A percentile compares a stretch with the other conserved stretches of the same genome.
phyloP scores from a whole-genome alignment of 2,329 filamentous ascomycete genomes.

The Daldinia sp. region DNA sequence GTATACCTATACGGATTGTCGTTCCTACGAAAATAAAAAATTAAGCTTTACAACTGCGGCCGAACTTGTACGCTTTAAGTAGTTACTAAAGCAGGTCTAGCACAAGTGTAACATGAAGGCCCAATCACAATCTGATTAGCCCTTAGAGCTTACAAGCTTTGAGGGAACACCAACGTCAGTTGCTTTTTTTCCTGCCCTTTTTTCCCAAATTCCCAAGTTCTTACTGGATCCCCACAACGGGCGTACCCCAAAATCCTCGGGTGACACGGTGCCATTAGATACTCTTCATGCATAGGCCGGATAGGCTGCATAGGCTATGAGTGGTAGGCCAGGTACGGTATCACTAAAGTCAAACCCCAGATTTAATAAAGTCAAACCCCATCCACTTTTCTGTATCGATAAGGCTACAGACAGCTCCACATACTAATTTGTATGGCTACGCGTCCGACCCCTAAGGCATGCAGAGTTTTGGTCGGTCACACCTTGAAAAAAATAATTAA shows the following conservation, averaged over 20 bases:
- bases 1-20: neutral
- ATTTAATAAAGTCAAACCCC: no score
- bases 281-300: neutral
- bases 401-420: no score
- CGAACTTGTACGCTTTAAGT: conserved; percentile 23
- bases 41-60: conserved; percentile 24
- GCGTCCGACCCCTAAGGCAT: no score
- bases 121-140: conserved; percentile 21
- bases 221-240: conserved; percentile 16
- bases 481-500: no score
- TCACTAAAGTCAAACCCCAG: no score
- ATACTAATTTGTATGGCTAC: no score
- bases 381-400: no score
- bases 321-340: no score
- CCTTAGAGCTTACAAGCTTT: neutral
- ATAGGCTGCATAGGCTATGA: neutral
- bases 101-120: neutral
- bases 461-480: no score
- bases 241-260: conserved; percentile 37
- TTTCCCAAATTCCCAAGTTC: conserved; percentile 13
- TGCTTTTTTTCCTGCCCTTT: conserved; percentile 12
- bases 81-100: conserved; percentile 3
- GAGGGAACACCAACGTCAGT: conserved; percentile 14
- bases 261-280: conserved; percentile 35
- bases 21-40: conserved; percentile 7